phyloP scores from a whole-genome alignment of 2,329 filamentous ascomycete species.

The Aureobasidium namibiae region DNA sequence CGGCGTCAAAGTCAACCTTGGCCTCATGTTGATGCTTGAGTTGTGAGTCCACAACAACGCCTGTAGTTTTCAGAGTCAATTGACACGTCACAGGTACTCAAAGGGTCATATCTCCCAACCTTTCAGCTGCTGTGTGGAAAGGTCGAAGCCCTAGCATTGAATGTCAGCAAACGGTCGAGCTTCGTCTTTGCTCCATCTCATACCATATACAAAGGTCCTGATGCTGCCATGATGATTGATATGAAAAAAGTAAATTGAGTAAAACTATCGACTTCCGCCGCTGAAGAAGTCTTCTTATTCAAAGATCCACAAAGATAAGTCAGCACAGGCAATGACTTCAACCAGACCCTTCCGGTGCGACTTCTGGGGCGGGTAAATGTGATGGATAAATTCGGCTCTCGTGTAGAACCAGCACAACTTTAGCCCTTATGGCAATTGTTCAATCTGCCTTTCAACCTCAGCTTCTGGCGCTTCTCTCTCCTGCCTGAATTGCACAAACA shows the following conservation, averaged over 20 bases:
- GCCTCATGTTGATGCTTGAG: constrained; percentile 74
- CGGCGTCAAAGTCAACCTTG: constrained; percentile 91
- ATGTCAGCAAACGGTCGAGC: not conserved
- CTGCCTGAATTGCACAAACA: not conserved
- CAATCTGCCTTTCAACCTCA: constrained; percentile 8
- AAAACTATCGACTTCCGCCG: not conserved
- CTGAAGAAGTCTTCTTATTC: not conserved
- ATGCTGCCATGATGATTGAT: not conserved
- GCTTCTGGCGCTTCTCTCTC: not conserved
- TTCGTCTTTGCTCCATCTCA: not conserved
- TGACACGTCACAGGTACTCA: not conserved
- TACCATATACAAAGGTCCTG: constrained; percentile 12
- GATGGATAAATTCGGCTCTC: constrained; percentile 1
- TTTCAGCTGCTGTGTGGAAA: constrained; percentile 95
- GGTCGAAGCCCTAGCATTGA: constrained; percentile 62
- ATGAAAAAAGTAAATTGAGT: not conserved
- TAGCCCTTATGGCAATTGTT: constrained; percentile 4
- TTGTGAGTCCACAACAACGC: constrained; percentile 73
- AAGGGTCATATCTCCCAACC: constrained; percentile 39
- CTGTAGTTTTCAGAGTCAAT: constrained; percentile 34
- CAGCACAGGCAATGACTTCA: constrained; percentile 2
- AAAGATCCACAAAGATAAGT: constrained; percentile 12
- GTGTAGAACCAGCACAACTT: not conserved
- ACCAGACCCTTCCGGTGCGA: not conserved
- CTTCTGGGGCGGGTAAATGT: constrained; percentile 8